Evolutionary conservation across 768 basidiomycete genomes (phyloP), one percentile per base, ranked within the genome.

Genomic region (Antrodiella citrinella): DNA sequence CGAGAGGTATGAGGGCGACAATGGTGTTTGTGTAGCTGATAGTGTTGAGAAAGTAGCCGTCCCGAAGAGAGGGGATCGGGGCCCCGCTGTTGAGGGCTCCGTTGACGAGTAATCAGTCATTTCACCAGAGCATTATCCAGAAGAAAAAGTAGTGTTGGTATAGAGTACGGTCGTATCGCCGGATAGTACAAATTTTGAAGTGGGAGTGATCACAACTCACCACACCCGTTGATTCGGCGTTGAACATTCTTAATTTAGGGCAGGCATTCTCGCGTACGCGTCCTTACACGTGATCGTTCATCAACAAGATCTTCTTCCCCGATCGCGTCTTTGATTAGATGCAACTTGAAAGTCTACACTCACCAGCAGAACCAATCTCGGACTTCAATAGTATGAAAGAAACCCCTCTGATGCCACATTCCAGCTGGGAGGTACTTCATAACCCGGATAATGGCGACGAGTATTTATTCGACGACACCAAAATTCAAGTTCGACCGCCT

Each of bases 21-120:
- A 69, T 10, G 75, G 74, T 18, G 78, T 75, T 54, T 77, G 73
- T 3, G 81, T 70, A 41, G 69, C 69, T 15, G 77, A 72, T 45
- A 79, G 59, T 0, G 74, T 72, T 13, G 77, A 75, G 57, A 73
- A 80, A 0, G 80, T 78, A 18, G 77, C 72, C 42, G 80, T 78
- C 66, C 80, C 82, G 56, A 76, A 76, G 19, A 74, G 69, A 20
- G 82, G 84, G 45, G 84, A 85, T 71, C 82, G 75, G 19, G 73
- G 69, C 13, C 60, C 61, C 48, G 56, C 55, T 15, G 54, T 59
- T 30, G 65, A 64, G 51, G 59, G 57, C 30, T 62, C 59, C 26
- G 64, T 57, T 10, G 58, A 55, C 22, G 65, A 59, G 62, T 70
- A 68, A 35, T 59, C 67, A 47, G 72, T 65, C 74, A 75, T 74